Evolutionary conservation across 495 filamentous ascomycete genomes (phyloP).

Genomic region (Podospora comata): DNA sequence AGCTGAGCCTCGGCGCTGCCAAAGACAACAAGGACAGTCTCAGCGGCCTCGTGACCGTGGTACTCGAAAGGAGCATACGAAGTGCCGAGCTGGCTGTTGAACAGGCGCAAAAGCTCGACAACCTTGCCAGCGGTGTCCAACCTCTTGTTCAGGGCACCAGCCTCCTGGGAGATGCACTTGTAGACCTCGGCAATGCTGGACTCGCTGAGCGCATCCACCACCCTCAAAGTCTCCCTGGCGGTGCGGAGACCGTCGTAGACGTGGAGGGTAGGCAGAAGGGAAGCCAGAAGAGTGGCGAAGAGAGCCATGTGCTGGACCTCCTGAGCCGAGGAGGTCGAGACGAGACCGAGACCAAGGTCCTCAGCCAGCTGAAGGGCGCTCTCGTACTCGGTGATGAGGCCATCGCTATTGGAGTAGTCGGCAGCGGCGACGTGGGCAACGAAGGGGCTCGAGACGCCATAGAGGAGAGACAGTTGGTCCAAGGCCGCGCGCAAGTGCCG

Average conservation of each 20-base stretch:
- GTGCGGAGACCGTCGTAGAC: conserved; percentile 89
- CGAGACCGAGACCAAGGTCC: conserved; percentile 81
- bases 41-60: conserved; percentile 73
- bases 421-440: conserved; percentile 92
- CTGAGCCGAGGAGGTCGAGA: conserved; percentile 80
- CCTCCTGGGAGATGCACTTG: conserved; percentile 57
- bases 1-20: conserved; percentile 87
- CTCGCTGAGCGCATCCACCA: conserved; percentile 81
- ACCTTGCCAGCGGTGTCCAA: conserved; percentile 71
- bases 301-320: conserved; percentile 96
- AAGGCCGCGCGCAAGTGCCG: conserved; percentile 76
- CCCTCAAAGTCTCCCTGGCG: conserved; percentile 77
- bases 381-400: conserved; percentile 83
- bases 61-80: conserved; percentile 93
- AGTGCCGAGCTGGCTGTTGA: conserved; percentile 92
- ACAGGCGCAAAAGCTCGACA: conserved; percentile 66
- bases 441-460: conserved; percentile 84
- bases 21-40: conserved; percentile 83
- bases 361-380: conserved; percentile 79
- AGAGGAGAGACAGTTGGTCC: conserved; percentile 85
- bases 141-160: conserved; percentile 64
- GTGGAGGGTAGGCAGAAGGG: conserved; percentile 79
- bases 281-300: conserved; percentile 78
- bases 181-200: conserved; percentile 67
- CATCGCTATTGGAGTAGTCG: conserved; percentile 68